Evolutionary conservation across 2,329 filamentous ascomycete genomes (phyloP).

Genomic region (Aureobasidium uvarum): DNA sequence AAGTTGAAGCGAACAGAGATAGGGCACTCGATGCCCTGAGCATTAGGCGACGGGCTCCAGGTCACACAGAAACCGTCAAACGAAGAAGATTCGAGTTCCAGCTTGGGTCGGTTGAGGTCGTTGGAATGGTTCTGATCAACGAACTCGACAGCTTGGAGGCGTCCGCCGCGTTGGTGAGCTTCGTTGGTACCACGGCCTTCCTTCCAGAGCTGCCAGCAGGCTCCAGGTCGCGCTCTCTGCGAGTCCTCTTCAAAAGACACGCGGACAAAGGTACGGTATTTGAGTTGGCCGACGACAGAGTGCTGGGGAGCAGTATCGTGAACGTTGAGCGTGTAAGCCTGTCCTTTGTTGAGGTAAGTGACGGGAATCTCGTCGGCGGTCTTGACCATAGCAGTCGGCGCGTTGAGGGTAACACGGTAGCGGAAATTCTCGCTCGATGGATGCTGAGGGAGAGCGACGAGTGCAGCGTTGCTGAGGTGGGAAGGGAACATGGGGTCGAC

Average conservation of each 20-base stretch:
- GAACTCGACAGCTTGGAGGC: conserved; percentile 91
- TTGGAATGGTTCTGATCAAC: conserved; percentile 65
- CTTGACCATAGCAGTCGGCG: conserved; percentile 94
- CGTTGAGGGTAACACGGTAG: conserved; percentile 85
- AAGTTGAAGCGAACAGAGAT: conserved; percentile 97
- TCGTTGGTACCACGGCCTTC: conserved; percentile 95
- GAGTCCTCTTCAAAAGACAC: conserved; percentile 97
- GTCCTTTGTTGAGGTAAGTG: conserved; percentile 98
- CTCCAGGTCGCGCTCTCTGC: conserved; percentile 76
- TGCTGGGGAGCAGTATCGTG: conserved; percentile 69
- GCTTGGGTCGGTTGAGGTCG: conserved; percentile 45
- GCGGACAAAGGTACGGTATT: conserved; percentile 88
- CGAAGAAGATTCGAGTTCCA: conserved; percentile 61
- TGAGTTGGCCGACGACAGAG: conserved; percentile 59
- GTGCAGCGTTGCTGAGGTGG: conserved; percentile 45
- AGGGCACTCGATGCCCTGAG: conserved; percentile 70
- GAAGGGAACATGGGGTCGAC: conserved; percentile 60
- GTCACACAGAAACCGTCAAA: conserved; percentile 93
- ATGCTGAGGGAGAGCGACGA: conserved; percentile 45
- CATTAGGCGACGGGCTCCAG: conserved; percentile 68
- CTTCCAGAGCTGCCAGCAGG: conserved; percentile 93
- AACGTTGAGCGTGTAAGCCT: conserved; percentile 85
- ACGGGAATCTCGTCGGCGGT: conserved; percentile 86
- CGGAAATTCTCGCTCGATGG: conserved; percentile 63
- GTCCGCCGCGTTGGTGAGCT: conserved; percentile 88